Conservation (phyloP, 345 rosid genomes). For the Erodium maritimum region DNA sequence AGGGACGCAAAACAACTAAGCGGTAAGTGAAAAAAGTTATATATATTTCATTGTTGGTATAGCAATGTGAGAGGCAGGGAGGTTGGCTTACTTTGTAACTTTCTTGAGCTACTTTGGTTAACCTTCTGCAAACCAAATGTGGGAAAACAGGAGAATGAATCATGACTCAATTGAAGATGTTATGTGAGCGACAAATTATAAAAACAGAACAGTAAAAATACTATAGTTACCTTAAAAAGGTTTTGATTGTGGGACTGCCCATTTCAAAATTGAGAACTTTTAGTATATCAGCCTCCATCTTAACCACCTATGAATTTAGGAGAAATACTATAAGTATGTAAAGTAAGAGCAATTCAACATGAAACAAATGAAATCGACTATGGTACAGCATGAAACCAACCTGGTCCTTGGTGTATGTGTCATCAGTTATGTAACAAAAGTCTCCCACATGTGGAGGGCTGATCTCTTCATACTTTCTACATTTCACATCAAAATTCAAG, state of each 20-base stretch:
- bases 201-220: not conserved
- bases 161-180: not conserved
- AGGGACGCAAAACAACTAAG: not conserved
- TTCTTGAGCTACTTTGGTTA: conserved; percentile 30
- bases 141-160: not conserved
- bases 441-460: conserved; percentile 56
- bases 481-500: conserved; percentile 7
- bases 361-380: not conserved
- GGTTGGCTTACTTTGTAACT: conserved; percentile 26
- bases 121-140: conserved; percentile 26
- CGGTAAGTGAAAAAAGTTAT: not conserved
- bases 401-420: conserved; percentile 53
- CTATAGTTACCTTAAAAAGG: conserved; percentile 34
- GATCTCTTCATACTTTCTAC: conserved; percentile 67
- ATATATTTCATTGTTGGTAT: not conserved
- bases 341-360: not conserved
- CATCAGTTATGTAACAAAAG: conserved; percentile 61
- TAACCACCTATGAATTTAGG: conserved; percentile 28
- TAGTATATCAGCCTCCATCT: conserved; percentile 51
- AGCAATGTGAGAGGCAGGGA: not conserved
- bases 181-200: not conserved
- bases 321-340: not conserved
- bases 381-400: conserved; percentile 6
- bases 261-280: conserved; percentile 41
- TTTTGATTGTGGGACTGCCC: conserved; percentile 48